These are phyloP conservation scores for Penicillium salamii DNA, from an alignment of 495 filamentous ascomycete genomes.

Conservation along the genomic window DNA sequence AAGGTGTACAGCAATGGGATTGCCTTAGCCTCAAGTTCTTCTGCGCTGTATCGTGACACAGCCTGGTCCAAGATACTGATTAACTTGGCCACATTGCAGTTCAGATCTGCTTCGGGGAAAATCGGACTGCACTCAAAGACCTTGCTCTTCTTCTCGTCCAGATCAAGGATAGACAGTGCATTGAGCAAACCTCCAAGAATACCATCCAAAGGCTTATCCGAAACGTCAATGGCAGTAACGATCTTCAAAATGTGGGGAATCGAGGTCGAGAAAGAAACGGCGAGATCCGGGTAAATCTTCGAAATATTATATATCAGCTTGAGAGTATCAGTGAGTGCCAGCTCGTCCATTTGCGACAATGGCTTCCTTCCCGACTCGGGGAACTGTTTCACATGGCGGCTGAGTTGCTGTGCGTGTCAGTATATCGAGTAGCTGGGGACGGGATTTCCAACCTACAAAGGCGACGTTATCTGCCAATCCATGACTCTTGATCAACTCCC, in stretches of 20 bases:
- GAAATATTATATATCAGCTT: slow-evolving; percentile 90
- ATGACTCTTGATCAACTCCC: slow-evolving; percentile 65
- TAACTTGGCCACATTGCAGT: slow-evolving; percentile 62
- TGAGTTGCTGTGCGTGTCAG: slow-evolving; percentile 55
- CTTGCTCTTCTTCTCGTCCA: slow-evolving; percentile 49
- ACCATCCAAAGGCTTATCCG: slow-evolving; percentile 56
- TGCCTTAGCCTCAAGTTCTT: slow-evolving; percentile 64
- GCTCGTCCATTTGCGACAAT: slow-evolving; percentile 63
- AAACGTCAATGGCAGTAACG: slow-evolving; percentile 54
- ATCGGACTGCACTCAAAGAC: slow-evolving; percentile 44
- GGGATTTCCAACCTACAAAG: slow-evolving; percentile 34
- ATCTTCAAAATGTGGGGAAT: slow-evolving; percentile 73
- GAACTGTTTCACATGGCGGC: slow-evolving; percentile 62
- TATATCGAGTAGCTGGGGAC: not conserved
- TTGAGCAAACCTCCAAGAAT: slow-evolving; percentile 69
- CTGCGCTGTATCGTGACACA: slow-evolving; percentile 55
- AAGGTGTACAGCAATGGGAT: slow-evolving; percentile 72
- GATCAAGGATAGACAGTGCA: slow-evolving; percentile 72
- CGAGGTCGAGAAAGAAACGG: slow-evolving; percentile 58
- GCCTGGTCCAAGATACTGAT: slow-evolving; percentile 71
- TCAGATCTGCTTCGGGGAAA: slow-evolving; percentile 65
- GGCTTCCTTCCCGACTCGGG: slow-evolving; percentile 41
- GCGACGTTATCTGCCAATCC: slow-evolving; percentile 68
- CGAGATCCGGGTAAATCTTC: slow-evolving; percentile 62
- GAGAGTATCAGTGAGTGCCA: slow-evolving; percentile 79